Evolutionary conservation across 768 basidiomycete species (phyloP).

Genomic region (Termitomyces sp.): DNA sequence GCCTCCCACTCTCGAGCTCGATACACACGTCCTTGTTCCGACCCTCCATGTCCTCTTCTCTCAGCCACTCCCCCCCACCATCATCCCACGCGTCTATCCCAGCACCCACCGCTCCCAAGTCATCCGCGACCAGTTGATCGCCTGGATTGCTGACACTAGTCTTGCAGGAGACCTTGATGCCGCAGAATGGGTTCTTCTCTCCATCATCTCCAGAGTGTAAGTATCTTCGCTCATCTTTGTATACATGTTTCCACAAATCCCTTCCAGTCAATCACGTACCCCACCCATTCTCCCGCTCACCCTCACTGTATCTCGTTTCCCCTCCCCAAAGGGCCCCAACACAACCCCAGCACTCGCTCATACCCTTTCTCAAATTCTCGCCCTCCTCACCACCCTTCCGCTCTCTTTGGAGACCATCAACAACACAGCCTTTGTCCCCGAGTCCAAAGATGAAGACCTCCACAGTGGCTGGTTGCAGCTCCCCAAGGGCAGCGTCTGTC

Average conservation of each 20-base stretch:
- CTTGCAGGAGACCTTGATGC: conserved; percentile 65
- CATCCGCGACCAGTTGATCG: conserved; percentile 52
- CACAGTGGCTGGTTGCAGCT: conserved; percentile 75
- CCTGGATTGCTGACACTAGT: conserved; percentile 71
- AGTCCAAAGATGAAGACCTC: conserved; percentile 67
- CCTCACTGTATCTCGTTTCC: conserved; percentile 61
- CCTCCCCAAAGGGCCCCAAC: conserved; percentile 25
- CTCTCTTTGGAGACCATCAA: conserved; percentile 66
- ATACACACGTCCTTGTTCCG: conserved; percentile 39
- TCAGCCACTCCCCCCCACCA: conserved; percentile 32
- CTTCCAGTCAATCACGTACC: conserved; percentile 57
- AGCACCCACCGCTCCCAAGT: conserved; percentile 11
- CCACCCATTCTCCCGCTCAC: conserved; percentile 67
- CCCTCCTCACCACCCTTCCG: conserved; percentile 49
- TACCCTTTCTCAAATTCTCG: conserved; percentile 56
- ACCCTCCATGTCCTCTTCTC: conserved; percentile 69
- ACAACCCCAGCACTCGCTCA: conserved; percentile 46
- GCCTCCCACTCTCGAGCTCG: conserved; percentile 36
- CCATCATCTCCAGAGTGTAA: conserved; percentile 59
- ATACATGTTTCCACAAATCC: background rate
- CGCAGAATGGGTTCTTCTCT: conserved; percentile 74
- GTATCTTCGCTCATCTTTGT: conserved; percentile 21
- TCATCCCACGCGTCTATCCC: conserved; percentile 38
- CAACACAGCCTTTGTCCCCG: conserved; percentile 52
- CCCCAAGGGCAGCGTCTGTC: conserved; percentile 52